Percentiles rank a stretch among this genome's conserved stretches.
phyloP scores from a whole-genome alignment of 2,329 filamentous ascomycete species.

The Talaromyces rugulosus region DNA sequence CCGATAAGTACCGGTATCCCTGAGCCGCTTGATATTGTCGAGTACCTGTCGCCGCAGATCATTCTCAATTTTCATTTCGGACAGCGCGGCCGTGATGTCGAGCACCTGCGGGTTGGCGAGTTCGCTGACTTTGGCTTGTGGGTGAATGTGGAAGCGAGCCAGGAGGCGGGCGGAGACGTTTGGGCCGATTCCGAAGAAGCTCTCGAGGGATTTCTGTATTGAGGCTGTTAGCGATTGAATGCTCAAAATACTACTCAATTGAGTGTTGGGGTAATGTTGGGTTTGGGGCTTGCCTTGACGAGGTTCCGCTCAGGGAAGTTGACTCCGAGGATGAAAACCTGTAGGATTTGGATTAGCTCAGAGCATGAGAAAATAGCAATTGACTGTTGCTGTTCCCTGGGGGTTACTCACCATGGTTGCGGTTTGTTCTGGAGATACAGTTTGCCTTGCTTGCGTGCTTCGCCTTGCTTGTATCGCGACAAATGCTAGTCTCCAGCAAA shows the following conservation, averaged over 20 bases:
- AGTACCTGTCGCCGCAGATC: conserved; percentile 72
- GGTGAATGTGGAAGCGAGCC: conserved; percentile 84
- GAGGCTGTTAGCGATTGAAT: too few relatives aligned
- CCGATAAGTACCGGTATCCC: conserved; percentile 85
- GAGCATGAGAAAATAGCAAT: neutral
- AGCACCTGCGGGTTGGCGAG: conserved; percentile 73
- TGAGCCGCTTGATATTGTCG: conserved; percentile 80
- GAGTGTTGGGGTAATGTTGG: neutral
- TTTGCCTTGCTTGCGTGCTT: neutral
- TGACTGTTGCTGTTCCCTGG: neutral
- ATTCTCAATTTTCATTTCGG: conserved; percentile 90
- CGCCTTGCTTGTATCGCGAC: neutral
- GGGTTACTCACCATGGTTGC: conserved; percentile 4
- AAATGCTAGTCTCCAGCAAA: neutral
- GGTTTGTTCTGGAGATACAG: neutral
- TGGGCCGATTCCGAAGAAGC: conserved; percentile 81
- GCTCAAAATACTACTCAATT: too few relatives aligned
- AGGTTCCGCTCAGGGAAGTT: conserved; percentile 81
- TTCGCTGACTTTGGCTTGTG: conserved; percentile 70
- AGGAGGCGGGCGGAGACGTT: conserved; percentile 69
- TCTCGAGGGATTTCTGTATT: conserved; percentile 58
- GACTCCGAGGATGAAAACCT: conserved; percentile 83
- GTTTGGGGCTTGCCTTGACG: conserved; percentile 62
- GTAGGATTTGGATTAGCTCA: neutral
- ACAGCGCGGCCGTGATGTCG: conserved; percentile 77